phyloP scores from a whole-genome alignment of 306 rosid genomes.

The Begonia masoniana region DNA sequence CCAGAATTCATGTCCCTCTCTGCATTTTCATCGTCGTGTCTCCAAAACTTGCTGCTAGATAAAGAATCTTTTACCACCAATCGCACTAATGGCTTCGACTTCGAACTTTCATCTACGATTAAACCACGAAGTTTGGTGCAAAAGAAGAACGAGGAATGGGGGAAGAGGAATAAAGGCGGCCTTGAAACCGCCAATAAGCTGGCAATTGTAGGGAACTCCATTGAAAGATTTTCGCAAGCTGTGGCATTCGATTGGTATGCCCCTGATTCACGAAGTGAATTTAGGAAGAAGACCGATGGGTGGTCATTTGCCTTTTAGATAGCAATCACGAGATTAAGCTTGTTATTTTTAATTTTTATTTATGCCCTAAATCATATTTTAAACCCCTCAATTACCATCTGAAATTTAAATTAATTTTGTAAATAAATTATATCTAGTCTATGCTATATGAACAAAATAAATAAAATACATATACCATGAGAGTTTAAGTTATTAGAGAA shows the following conservation, averaged over 20 bases:
- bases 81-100: slow-evolving; percentile 18
- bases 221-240: neutral
- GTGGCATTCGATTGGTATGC: neutral
- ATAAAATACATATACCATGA: too few species aligned
- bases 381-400: too few species aligned
- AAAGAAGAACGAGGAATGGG: slow-evolving; percentile 23
- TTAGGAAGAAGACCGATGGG: too few species aligned
- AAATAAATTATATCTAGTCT: too few species aligned
- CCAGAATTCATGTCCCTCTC: slow-evolving; percentile 17
- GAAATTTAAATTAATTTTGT: too few species aligned
- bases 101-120: slow-evolving; percentile 7
- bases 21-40: slow-evolving; percentile 4
- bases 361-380: too few species aligned
- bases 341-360: too few species aligned
- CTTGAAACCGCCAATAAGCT: slow-evolving; percentile 20
- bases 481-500: too few species aligned
- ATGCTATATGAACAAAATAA: too few species aligned
- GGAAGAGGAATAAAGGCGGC: slow-evolving; percentile 12
- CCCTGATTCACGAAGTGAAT: too few species aligned
- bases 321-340: too few species aligned
- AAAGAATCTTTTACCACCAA: slow-evolving; percentile 15
- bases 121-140: slow-evolving; percentile 13
- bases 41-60: slow-evolving; percentile 13
- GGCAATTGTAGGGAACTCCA: slow-evolving; percentile 41
- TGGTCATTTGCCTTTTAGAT: too few species aligned